These are phyloP conservation scores for Fusarium nodosum DNA, from an alignment of 2,329 filamentous ascomycete species.

Conservation along the genomic window DNA sequence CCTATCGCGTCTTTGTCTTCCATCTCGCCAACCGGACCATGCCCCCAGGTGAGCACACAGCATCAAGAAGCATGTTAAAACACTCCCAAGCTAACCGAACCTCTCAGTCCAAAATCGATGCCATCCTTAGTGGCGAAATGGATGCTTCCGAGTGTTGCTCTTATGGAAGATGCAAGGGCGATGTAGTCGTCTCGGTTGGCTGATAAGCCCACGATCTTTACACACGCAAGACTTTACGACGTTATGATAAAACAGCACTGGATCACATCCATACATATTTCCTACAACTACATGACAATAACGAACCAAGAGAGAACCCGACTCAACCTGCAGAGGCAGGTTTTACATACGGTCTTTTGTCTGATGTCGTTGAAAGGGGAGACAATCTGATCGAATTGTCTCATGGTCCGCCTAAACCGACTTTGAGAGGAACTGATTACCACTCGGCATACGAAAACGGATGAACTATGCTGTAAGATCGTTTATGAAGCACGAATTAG, in stretches of 20 bases:
- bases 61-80: neutral
- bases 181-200: conserved; percentile 63
- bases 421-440: neutral
- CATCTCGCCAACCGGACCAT: conserved; percentile 54
- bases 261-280: conserved; percentile 9
- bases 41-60: conserved; percentile 50
- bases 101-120: conserved; percentile 53
- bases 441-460: no score
- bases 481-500: neutral
- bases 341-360: neutral
- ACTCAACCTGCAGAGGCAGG: conserved; percentile 1
- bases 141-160: conserved; percentile 66
- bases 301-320: conserved; percentile 1
- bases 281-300: neutral
- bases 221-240: conserved; percentile 34
- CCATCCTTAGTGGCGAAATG: conserved; percentile 63
- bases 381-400: neutral
- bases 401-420: neutral
- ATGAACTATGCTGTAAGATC: neutral
- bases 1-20: conserved; percentile 46
- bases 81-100: conserved; percentile 14
- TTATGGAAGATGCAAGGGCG: conserved; percentile 66
- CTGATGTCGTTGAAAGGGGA: neutral
- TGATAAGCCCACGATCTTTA: conserved; percentile 40
- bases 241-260: conserved; percentile 35